Conservation (phyloP, 176 grass and related monocot genomes). For the Carex scoparia region DNA sequence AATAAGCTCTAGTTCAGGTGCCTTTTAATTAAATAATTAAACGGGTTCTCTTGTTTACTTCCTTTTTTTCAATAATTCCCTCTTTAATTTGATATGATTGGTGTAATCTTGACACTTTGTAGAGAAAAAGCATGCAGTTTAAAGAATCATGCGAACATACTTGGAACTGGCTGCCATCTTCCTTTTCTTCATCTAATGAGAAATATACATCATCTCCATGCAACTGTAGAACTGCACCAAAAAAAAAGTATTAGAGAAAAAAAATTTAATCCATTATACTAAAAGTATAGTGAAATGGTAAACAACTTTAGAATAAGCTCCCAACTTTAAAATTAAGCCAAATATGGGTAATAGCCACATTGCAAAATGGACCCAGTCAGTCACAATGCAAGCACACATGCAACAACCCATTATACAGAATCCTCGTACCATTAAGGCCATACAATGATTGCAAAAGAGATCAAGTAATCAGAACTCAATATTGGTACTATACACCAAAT, state of each 20-base stretch:
- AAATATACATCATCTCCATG: constrained; percentile 98
- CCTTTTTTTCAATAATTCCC: neutral
- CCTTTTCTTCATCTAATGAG: constrained; percentile 76
- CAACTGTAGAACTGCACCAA: constrained; percentile 81
- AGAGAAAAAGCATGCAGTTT: neutral
- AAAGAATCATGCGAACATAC: constrained; percentile 38
- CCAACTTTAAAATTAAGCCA: neutral
- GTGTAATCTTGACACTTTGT: neutral
- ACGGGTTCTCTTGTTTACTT: neutral
- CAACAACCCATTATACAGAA: neutral
- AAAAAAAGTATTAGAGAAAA: neutral
- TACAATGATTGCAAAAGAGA: neutral
- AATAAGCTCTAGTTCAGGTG: neutral
- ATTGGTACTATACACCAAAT: neutral
- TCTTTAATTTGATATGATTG: neutral
- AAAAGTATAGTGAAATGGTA: neutral
- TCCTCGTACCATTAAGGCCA: neutral
- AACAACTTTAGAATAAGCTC: neutral
- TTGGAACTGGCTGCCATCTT: constrained; percentile 68
- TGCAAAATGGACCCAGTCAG: neutral
- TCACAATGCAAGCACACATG: neutral
- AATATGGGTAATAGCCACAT: neutral
- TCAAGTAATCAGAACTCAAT: neutral
- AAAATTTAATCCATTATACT: neutral
- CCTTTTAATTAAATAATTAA: neutral